Conservation (phyloP, 345 rosid species). For the Syzygium jambos region DNA sequence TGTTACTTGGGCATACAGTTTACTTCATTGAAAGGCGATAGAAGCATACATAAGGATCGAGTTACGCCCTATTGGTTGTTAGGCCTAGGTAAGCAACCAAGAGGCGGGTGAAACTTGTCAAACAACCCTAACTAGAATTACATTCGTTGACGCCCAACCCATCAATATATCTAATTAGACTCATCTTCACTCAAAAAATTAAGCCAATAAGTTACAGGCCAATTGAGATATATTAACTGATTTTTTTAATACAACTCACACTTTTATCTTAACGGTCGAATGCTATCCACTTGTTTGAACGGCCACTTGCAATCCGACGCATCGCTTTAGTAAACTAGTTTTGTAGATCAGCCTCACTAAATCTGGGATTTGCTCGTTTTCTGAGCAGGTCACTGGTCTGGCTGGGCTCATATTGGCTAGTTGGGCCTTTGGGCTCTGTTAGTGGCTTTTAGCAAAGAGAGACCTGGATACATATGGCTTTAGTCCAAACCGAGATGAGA, state of each 20-base stretch:
- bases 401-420: not conserved
- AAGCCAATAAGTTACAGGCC: accelerated
- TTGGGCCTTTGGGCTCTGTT: not conserved
- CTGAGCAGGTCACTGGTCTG: not conserved
- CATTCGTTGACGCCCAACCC: too few relatives aligned
- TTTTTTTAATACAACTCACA: not conserved
- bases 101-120: not conserved
- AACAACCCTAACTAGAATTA: not conserved
- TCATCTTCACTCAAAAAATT: not conserved
- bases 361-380: not conserved
- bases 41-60: not conserved
- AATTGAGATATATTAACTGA: accelerated
- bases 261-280: not conserved
- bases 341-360: not conserved
- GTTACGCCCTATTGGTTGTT: not conserved
- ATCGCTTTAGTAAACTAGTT: not conserved
- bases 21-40: not conserved
- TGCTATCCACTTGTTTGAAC: not conserved
- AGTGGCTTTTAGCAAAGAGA: not conserved
- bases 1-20: not conserved
- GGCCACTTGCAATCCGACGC: not conserved
- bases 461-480: not conserved
- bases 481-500: not conserved
- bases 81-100: not conserved
- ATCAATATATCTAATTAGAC: not conserved